Percentiles rank a stretch among this genome's conserved stretches.
phyloP scores from a whole-genome alignment of 2,329 filamentous ascomycete species.

The Celoporthe dispersa region DNA sequence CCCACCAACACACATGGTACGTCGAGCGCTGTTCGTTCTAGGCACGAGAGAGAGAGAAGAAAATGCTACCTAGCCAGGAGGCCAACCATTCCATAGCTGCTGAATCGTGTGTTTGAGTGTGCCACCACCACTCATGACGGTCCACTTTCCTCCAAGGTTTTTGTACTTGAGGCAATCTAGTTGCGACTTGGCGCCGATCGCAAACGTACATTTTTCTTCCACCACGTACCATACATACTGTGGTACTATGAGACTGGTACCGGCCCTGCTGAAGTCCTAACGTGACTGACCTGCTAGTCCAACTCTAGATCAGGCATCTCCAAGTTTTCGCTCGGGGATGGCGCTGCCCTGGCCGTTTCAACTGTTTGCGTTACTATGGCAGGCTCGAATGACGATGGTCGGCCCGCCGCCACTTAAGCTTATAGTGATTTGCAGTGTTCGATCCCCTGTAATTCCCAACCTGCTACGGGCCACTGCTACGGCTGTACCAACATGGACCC shows the following conservation, averaged over 20 bases:
- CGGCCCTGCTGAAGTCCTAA: background rate
- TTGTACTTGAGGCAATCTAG: background rate
- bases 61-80: background rate
- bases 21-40: background rate
- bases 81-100: background rate
- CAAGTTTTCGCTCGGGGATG: background rate
- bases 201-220: background rate
- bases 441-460: background rate
- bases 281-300: background rate
- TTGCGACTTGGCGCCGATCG: background rate
- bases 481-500: no score
- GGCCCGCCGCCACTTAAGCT: background rate
- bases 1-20: no score
- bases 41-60: no score
- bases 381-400: constrained; percentile 3
- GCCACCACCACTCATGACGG: background rate
- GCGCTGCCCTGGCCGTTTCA: background rate
- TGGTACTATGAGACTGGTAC: background rate
- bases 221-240: no score
- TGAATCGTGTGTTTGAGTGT: background rate
- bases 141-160: background rate
- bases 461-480: background rate
- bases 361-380: constrained; percentile 5
- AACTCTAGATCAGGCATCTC: background rate
- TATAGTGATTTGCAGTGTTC: background rate